Conservation (phyloP, 1,139 yeast species). For the Suhomyces bolitotheri region DNA sequence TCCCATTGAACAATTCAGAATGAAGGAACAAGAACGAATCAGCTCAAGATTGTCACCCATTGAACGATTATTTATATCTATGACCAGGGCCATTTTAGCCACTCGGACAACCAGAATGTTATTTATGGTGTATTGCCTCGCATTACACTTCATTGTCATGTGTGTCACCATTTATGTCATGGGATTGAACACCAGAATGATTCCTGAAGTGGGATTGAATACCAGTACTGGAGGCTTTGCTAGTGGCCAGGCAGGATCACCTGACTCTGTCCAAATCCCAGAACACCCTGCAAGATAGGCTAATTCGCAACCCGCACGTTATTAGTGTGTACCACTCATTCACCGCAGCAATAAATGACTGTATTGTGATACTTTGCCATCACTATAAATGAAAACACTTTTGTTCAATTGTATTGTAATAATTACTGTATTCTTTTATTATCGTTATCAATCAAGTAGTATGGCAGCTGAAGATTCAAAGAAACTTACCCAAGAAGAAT, state of each 20-base stretch:
- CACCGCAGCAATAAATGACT: constrained; percentile 7
- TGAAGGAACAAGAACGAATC: constrained; percentile 75
- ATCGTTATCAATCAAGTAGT: constrained; percentile 4
- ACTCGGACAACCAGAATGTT: constrained; percentile 72
- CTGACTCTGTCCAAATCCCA: constrained; percentile 10
- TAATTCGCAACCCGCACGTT: constrained; percentile 3
- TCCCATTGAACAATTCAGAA: constrained; percentile 81
- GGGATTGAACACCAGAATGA: constrained; percentile 45
- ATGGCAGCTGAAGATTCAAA: constrained; percentile 10
- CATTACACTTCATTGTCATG: constrained; percentile 75
- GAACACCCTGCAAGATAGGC: constrained; percentile 2
- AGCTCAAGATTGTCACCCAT: constrained; percentile 71
- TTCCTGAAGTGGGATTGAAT: constrained; percentile 51
- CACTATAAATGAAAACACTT: constrained; percentile 11
- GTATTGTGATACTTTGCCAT: constrained; percentile 7
- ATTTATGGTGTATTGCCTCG: constrained; percentile 71
- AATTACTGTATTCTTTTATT: constrained; percentile 4
- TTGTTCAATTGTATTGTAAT: constrained; percentile 8
- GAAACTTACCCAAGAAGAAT: constrained; percentile 19
- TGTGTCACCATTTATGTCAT: constrained; percentile 60
- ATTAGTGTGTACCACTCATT: background rate
- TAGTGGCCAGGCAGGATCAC: constrained; percentile 19
- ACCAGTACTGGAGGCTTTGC: constrained; percentile 50
- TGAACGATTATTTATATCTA: constrained; percentile 74
- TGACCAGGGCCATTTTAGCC: constrained; percentile 73